Base-by-base conservation (phyloP, 371 early-diverging fungal genomes). In the Conidiobolus incongruus region DNA sequence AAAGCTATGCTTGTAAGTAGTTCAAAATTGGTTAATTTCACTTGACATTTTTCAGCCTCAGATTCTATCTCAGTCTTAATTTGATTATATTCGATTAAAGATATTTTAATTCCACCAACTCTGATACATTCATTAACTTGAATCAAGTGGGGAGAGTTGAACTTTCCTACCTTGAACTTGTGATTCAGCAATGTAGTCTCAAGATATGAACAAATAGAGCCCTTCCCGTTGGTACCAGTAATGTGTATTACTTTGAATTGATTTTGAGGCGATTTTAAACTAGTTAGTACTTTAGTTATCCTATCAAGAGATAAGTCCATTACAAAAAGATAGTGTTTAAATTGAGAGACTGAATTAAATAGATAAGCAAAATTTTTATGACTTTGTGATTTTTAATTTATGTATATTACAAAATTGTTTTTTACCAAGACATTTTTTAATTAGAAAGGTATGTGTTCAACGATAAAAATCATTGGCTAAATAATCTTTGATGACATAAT, bases 131-230 rank as follows among this genome's bases (percentile, higher is more conserved):
- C 94, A 10, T 88, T 69, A 1, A 80, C 84, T 36, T 81, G 72
- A 22, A 85, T 62, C 42, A 95, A 53, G 52, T 96, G 94, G 3
- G 94, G 94, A 0, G 89, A 89, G 12, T 89, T 89, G 53, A 75
- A 96, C 20, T 89, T 62, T 48, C 81, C 81, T 2, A 78, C 56
- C 66, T 50, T 66, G 57, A 47, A 74, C 23, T 17, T 39, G n/a
- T 17, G 12, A 13, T 15, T 26, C 23, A 57, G 52, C 28, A 86
- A 60, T 10, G 80, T 62, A 6, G 74, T 65, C 28, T 72, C 72
- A 1, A 72, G 56, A 35, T 77, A 66, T 0, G 80, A 78, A 30
- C 68, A 69, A 5, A 80, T 77, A 8, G 80, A 79, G 4, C 86
- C 87, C 50, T 88, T 88, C 45, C 89, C 87, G 48, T 87, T 87